These are phyloP conservation scores for Grosmannia huntii DNA, from an alignment of 2,329 filamentous ascomycete species.

Conservation along the genomic window DNA sequence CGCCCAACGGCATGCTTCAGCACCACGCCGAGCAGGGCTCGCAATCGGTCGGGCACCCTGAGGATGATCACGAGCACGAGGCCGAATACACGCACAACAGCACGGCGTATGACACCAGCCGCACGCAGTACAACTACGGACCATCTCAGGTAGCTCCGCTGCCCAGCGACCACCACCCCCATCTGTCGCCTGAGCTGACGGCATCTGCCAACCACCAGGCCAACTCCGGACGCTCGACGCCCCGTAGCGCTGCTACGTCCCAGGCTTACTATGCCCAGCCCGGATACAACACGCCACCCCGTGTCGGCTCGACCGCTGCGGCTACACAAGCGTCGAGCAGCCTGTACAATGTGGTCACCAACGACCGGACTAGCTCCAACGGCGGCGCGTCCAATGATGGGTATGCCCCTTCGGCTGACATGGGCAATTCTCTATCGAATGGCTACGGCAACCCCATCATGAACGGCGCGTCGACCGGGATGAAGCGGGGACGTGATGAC, in stretches of 20 bases:
- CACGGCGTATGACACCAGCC: slow-evolving; percentile 58
- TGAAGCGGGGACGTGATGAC: slow-evolving; percentile 30
- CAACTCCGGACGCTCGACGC: slow-evolving; percentile 72
- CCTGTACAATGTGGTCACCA: slow-evolving; percentile 81
- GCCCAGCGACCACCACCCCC: slow-evolving; percentile 59
- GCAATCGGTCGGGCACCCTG: slow-evolving; percentile 41
- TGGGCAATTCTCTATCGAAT: slow-evolving; percentile 41
- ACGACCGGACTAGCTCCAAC: slow-evolving; percentile 55
- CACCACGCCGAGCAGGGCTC: slow-evolving; percentile 36
- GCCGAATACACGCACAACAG: slow-evolving; percentile 81
- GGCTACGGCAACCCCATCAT: slow-evolving; percentile 51
- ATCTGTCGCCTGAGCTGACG: slow-evolving; percentile 71
- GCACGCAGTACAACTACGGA: slow-evolving; percentile 60
- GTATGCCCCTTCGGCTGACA: slow-evolving; percentile 54
- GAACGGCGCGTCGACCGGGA: slow-evolving; percentile 43
- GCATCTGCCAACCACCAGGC: slow-evolving; percentile 70
- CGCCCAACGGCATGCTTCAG: slow-evolving; percentile 53
- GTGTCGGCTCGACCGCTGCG: slow-evolving; percentile 31
- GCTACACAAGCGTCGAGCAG: slow-evolving; percentile 54
- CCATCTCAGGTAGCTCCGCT: slow-evolving; percentile 50
- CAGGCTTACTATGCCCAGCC: slow-evolving; percentile 61
- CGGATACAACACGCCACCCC: slow-evolving; percentile 70
- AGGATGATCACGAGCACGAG: slow-evolving; percentile 62
- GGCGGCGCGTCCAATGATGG: slow-evolving; percentile 54
- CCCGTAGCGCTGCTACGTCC: slow-evolving; percentile 60